Evolutionary conservation across 2,329 filamentous ascomycete genomes (phyloP).

Genomic region (Beauveria sp.): DNA sequence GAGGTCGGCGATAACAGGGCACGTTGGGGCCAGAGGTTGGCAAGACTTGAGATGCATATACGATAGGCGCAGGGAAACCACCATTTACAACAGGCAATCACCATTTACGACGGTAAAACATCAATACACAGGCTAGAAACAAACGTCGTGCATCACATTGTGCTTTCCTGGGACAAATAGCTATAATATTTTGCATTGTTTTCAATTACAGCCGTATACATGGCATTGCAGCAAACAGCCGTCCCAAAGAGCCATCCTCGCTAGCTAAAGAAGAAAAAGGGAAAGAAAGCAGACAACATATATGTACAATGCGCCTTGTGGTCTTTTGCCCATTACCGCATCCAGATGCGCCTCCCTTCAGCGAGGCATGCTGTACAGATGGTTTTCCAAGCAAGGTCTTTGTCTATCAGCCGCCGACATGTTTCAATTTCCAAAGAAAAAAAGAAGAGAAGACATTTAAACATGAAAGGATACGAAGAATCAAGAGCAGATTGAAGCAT

Average conservation of each 20-base stretch:
- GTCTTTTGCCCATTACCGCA: background rate
- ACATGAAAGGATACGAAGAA: background rate
- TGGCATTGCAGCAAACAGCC: background rate
- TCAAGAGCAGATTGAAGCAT: constrained; percentile 9
- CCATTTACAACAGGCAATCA: no score
- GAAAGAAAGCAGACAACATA: background rate
- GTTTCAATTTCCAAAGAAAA: constrained; percentile 13
- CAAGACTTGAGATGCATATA: background rate
- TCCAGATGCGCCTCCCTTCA: background rate
- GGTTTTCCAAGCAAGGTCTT: constrained; percentile 2
- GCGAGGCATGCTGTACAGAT: constrained; percentile 5
- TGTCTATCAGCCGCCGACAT: constrained; percentile 2
- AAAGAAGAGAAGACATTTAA: constrained; percentile 17
- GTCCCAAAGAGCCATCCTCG: background rate
- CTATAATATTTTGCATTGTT: background rate
- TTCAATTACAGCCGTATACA: constrained; percentile 4
- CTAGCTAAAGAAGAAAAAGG: background rate
- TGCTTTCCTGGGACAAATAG: background rate
- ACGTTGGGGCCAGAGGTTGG: no score
- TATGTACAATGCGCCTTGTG: constrained; percentile 10
- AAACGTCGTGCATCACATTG: background rate
- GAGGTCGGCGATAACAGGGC: background rate
- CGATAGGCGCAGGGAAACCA: background rate
- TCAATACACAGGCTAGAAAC: background rate
- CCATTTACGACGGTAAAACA: background rate